Percentiles rank a stretch among this genome's conserved stretches.
Evolutionary conservation across 805 yeast genomes (phyloP).

Genomic region (Lachancea meyersii): DNA sequence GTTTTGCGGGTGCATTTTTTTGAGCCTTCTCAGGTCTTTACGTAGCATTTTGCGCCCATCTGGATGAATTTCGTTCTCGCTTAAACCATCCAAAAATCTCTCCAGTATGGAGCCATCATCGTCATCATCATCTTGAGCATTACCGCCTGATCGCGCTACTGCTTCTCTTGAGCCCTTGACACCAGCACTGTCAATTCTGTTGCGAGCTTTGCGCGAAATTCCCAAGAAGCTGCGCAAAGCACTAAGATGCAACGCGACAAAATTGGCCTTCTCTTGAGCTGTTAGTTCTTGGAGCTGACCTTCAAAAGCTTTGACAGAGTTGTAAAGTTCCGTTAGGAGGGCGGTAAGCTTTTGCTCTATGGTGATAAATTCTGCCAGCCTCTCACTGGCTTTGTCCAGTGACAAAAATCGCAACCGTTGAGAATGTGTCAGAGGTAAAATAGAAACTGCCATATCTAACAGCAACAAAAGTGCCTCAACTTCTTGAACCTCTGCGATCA

Average conservation of each 20-base stretch:
- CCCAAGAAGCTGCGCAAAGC: conserved; percentile 46
- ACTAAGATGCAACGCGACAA: conserved; percentile 50
- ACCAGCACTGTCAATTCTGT: not conserved
- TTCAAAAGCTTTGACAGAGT: conserved; percentile 34
- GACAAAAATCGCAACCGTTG: conserved; percentile 39
- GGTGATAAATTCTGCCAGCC: conserved; percentile 31
- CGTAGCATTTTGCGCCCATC: conserved; percentile 39
- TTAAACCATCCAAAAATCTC: conserved; percentile 26
- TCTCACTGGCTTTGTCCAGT: conserved; percentile 21
- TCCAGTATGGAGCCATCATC: conserved; percentile 32
- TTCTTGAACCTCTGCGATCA: conserved; percentile 25
- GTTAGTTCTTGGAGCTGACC: conserved; percentile 47
- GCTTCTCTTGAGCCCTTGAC: not conserved
- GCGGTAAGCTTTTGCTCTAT: conserved; percentile 35
- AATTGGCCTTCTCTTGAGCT: conserved; percentile 45
- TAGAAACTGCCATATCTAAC: conserved; percentile 44
- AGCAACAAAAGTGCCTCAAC: conserved; percentile 20
- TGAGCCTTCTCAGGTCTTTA: conserved; percentile 51
- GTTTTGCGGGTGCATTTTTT: conserved; percentile 45
- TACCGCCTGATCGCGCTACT: conserved; percentile 4
- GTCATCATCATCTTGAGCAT: conserved; percentile 31
- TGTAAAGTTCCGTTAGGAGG: conserved; percentile 36
- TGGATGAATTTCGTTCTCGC: conserved; percentile 27
- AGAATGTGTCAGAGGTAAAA: conserved; percentile 44
- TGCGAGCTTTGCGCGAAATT: conserved; percentile 32